These are phyloP conservation scores for Venturiaceae sp. DNA, from an alignment of 2,329 filamentous ascomycete genomes.

Conservation along the genomic window DNA sequence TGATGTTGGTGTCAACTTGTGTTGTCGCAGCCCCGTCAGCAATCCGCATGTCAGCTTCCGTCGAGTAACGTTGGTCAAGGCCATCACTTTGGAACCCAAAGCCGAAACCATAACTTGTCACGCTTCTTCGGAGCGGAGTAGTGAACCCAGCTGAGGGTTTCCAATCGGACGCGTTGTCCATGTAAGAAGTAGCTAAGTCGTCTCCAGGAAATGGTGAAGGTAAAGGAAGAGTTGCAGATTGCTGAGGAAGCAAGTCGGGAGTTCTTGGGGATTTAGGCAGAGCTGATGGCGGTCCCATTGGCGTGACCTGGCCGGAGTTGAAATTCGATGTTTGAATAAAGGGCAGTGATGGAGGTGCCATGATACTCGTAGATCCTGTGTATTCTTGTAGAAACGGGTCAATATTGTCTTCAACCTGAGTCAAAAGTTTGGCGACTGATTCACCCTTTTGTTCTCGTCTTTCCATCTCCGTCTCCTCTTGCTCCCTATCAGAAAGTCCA, in stretches of 20 bases:
- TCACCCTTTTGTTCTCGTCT: neutral
- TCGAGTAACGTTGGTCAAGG: neutral
- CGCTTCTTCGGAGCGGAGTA: neutral
- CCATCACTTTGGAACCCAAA: constrained; percentile 7
- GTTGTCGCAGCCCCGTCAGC: neutral
- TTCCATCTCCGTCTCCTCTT: neutral
- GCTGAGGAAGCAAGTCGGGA: constrained; percentile 19
- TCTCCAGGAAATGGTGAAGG: constrained; percentile 22
- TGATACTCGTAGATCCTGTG: neutral
- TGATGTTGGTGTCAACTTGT: neutral
- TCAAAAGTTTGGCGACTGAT: neutral
- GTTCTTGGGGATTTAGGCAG: constrained; percentile 15
- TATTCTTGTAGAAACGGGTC: neutral
- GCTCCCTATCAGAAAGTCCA: too few species aligned
- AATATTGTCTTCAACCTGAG: neutral
- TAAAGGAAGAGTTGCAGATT: constrained; percentile 18
- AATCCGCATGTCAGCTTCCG: neutral
- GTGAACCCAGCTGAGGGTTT: neutral
- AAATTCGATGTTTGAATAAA: neutral
- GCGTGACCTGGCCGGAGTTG: neutral
- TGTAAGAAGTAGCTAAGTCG: constrained; percentile 5
- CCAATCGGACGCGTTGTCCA: neutral
- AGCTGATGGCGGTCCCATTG: neutral
- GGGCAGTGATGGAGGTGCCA: neutral
- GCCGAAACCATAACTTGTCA: constrained; percentile 1